Base-by-base conservation (phyloP, 2,329 filamentous ascomycete genomes). In the Alternaria brassicicola region DNA sequence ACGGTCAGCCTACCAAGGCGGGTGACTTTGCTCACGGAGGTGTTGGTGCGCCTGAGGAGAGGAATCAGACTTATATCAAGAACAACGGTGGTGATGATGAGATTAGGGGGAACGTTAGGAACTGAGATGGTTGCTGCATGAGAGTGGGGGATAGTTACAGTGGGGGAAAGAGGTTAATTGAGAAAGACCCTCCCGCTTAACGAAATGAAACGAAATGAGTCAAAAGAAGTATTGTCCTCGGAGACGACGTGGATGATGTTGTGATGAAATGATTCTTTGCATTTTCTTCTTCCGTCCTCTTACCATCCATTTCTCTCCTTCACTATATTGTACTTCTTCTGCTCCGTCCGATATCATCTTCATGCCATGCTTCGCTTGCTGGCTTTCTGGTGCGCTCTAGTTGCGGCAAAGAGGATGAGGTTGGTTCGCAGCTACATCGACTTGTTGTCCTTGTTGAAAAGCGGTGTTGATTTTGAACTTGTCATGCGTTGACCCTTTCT, bases 11-110 rank as follows among this genome's bases (percentile, higher is more conserved):
- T 4, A 81, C 78, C 53, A 83, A 83, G 66, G 80, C 80, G 1
- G 60, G 75, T 33, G 81, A 83, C 60, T 84, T 82, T 36, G 57
- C 61, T 6, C 48, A 61, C 52, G 81, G 83, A 58, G 82, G 81
- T 25, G 63, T 67, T 0, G 82, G 82, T 2, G 81, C 81, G 13
- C 81, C 81, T 3, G 81, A 83, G 70, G 77, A 77, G 51, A 81
- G 81, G 67, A 73, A 73, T 31, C 57, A 67, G 26, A 65, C 73
- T 12, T 77, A 74, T 54, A 75, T 71, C n/a, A 71, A 76, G 61
- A 74, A 74, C 23, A 70, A 78, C 8, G 71, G 70, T 12, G 80
- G 80, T 8, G 71, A 78, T 43, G 73, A 81, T 65, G 73, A 77
- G 54, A 75, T 81, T 12, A 62, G 75, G 55, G 71, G 65, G 17